phyloP scores from a whole-genome alignment of 2,329 filamentous ascomycete genomes.

The Chaetomium sp. region DNA sequence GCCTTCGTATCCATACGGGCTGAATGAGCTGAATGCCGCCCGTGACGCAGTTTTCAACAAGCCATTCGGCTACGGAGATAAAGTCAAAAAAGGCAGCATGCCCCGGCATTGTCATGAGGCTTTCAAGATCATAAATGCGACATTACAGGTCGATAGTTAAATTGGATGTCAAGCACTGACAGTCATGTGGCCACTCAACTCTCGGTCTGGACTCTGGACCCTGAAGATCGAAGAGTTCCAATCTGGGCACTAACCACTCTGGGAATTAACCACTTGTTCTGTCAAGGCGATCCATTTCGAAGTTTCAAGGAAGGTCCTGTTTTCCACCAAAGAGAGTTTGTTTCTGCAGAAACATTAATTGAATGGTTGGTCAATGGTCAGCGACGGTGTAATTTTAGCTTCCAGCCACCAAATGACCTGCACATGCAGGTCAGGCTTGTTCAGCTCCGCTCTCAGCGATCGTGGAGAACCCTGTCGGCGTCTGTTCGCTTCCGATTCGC shows the following conservation, averaged over 20 bases:
- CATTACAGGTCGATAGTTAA: conserved; percentile 2
- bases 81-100: not conserved
- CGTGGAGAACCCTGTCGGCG: conserved; percentile 26
- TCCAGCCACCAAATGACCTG: conserved; percentile 24
- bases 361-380: no score
- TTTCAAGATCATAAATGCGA: not conserved
- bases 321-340: not conserved
- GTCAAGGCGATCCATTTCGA: not conserved
- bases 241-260: not conserved
- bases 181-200: conserved; percentile 7
- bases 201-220: conserved; percentile 10
- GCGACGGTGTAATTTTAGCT: not conserved
- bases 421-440: conserved; percentile 17
- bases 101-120: not conserved
- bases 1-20: not conserved
- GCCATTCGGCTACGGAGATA: not conserved
- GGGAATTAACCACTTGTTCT: not conserved
- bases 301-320: not conserved
- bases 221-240: conserved; percentile 1
- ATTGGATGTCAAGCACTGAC: conserved; percentile 1
- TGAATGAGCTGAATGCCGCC: no score
- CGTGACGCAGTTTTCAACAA: no score
- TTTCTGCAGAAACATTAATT: not conserved
- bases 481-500: conserved; percentile 16
- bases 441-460: conserved; percentile 13